These are phyloP conservation scores for Bruguiera hainesii DNA, from an alignment of 441 rosid species.

Conservation along the genomic window DNA sequence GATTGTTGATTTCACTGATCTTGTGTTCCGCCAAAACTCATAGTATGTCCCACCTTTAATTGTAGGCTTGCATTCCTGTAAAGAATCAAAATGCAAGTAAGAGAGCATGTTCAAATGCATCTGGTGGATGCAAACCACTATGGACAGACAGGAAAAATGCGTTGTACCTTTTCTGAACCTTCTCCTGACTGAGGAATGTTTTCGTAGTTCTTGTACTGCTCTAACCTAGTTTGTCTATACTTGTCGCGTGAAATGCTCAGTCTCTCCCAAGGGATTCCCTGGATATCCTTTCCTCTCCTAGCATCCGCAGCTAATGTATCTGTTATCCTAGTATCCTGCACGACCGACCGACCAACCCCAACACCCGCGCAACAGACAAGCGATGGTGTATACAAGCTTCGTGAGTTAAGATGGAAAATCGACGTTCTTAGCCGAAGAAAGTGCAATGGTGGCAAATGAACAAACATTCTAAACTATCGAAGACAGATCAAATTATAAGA, in stretches of 20 bases:
- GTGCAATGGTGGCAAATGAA: neutral
- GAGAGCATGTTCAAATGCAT: neutral
- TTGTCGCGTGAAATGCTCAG: conserved; percentile 52
- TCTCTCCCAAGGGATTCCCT: conserved; percentile 69
- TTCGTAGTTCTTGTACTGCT: conserved; percentile 60
- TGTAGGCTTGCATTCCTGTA: conserved; percentile 38
- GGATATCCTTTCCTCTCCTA: conserved; percentile 56
- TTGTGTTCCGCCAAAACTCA: conserved; percentile 47
- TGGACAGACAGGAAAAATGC: neutral
- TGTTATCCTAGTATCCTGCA: conserved; percentile 32
- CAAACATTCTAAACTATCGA: neutral
- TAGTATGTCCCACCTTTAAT: conserved; percentile 37
- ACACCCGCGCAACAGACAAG: neutral
- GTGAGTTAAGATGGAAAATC: neutral
- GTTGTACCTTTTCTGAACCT: conserved; percentile 37
- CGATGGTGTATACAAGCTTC: neutral
- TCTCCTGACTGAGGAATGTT: conserved; percentile 45
- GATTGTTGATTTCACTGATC: conserved; percentile 52
- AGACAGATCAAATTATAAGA: neutral
- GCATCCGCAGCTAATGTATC: conserved; percentile 65
- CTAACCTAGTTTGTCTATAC: conserved; percentile 57
- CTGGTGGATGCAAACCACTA: neutral
- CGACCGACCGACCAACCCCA: neutral
- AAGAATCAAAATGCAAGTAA: neutral
- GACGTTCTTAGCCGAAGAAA: neutral